phyloP scores from a whole-genome alignment of 2,329 filamentous ascomycete species.

The Penicillium sp. region DNA sequence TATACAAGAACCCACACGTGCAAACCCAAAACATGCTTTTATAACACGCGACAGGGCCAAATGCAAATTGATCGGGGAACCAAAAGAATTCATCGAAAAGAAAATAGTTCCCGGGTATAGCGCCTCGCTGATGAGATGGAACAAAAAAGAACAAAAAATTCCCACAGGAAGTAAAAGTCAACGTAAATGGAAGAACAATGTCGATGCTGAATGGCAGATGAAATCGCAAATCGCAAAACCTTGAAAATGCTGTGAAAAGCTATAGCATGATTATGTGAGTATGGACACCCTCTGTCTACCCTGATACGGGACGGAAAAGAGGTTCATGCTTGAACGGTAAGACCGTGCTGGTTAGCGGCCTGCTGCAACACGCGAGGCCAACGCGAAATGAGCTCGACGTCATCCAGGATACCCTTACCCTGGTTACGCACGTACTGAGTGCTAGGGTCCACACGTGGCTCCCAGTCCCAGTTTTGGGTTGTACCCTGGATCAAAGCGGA shows the following conservation, averaged over 20 bases:
- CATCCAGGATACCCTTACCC: constrained; percentile 42
- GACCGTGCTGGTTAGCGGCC: constrained; percentile 23
- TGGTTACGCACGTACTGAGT: constrained; percentile 72
- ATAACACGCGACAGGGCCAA: not conserved
- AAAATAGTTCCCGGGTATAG: constrained; percentile 26
- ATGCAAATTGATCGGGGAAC: constrained; percentile 3
- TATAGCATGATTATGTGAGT: not conserved
- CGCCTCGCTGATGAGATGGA: constrained; percentile 29
- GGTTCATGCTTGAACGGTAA: not conserved
- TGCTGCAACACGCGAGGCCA: constrained; percentile 42
- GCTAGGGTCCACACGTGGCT: constrained; percentile 57
- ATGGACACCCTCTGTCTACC: not conserved
- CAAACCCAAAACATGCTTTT: not conserved
- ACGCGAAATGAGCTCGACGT: constrained; percentile 43
- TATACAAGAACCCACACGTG: constrained; percentile 1
- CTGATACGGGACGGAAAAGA: not conserved
- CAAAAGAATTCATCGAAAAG: constrained; percentile 1
- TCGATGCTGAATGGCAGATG: constrained; percentile 2
- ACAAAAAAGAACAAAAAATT: not conserved
- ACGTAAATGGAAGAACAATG: constrained; percentile 3
- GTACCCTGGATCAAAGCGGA: constrained; percentile 72
- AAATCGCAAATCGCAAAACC: not conserved
- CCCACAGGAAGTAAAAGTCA: constrained; percentile 5
- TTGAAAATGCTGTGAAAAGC: not conserved
- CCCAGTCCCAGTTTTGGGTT: constrained; percentile 82